Conservation (phyloP, 805 yeast species). For the Candida glaebosa region DNA sequence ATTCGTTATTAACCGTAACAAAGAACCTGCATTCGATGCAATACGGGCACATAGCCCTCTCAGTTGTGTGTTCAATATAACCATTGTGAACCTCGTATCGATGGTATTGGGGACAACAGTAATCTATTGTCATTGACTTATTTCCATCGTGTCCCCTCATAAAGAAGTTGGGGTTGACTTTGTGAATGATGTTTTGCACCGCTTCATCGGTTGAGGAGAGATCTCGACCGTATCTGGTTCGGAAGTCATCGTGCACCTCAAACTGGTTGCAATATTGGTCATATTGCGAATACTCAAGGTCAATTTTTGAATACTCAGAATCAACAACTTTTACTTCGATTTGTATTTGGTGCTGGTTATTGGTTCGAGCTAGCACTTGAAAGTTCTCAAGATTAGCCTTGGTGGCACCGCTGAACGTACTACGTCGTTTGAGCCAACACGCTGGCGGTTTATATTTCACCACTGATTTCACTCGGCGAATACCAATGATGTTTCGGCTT, state of each 20-base stretch:
- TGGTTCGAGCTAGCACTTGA: too few species aligned
- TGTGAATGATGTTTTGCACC: background rate
- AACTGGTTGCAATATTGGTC: too few species aligned
- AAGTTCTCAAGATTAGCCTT: too few species aligned
- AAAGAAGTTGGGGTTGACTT: background rate
- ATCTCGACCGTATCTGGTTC: background rate
- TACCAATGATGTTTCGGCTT: too few species aligned
- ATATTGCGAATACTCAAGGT: background rate
- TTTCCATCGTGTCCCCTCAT: background rate
- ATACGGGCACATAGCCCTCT: background rate
- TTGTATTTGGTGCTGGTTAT: too few species aligned
- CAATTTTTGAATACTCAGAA: background rate
- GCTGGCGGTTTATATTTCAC: too few species aligned
- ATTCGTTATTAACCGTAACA: background rate
- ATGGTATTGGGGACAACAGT: background rate
- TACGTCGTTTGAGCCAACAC: too few species aligned
- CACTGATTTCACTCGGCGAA: too few species aligned
- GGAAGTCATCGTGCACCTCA: background rate
- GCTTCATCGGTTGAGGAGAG: background rate
- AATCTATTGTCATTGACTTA: background rate
- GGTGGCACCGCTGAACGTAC: too few species aligned
- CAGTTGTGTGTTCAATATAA: background rate
- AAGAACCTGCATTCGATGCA: background rate
- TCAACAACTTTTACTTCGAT: background rate
- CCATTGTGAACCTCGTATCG: background rate